Percentiles rank a stretch among this genome's conserved stretches.
Evolutionary conservation across 2,329 filamentous ascomycete species (phyloP).

Genomic region (Ascosphaera aggregata): DNA sequence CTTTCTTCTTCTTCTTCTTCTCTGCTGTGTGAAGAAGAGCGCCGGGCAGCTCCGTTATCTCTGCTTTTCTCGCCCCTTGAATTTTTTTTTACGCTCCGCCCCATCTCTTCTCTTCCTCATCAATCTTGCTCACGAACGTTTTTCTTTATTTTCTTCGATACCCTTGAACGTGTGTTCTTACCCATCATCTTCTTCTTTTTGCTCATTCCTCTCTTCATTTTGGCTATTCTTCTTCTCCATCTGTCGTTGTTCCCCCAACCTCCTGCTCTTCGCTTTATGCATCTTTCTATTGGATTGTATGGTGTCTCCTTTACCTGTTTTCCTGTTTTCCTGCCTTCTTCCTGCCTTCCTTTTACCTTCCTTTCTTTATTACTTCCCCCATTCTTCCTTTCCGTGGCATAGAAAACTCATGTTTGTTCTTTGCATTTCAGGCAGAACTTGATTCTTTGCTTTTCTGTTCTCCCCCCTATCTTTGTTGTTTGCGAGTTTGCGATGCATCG

Average conservation of each 20-base stretch:
- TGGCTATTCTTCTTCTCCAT: no score
- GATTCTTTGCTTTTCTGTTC: conserved; percentile 6
- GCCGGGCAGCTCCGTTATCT: no score
- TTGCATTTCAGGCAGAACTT: conserved; percentile 6
- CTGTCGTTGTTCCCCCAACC: no score
- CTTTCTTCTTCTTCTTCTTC: no score
- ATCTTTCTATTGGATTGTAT: not conserved
- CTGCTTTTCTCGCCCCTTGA: no score
- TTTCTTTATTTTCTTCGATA: conserved; percentile 1
- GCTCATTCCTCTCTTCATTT: not conserved
- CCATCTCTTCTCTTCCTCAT: no score
- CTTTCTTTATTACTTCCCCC: conserved; percentile 4
- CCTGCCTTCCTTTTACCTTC: conserved; percentile 2
- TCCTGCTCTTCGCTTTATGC: no score
- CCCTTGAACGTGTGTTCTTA: conserved; percentile 1
- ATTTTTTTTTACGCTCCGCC: no score
- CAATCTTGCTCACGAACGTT: no score
- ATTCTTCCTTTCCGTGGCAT: conserved; percentile 5
- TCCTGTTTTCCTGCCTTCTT: not conserved
- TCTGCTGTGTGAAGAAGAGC: no score
- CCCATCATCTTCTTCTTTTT: not conserved
- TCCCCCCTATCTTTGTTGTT: conserved; percentile 1
- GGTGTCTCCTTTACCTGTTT: conserved; percentile 1
- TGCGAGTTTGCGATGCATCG: not conserved
- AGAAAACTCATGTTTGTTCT: conserved; percentile 4